Base-by-base conservation (phyloP, 1,284 basidiomycete genomes). In the Trichosporon sp. region DNA sequence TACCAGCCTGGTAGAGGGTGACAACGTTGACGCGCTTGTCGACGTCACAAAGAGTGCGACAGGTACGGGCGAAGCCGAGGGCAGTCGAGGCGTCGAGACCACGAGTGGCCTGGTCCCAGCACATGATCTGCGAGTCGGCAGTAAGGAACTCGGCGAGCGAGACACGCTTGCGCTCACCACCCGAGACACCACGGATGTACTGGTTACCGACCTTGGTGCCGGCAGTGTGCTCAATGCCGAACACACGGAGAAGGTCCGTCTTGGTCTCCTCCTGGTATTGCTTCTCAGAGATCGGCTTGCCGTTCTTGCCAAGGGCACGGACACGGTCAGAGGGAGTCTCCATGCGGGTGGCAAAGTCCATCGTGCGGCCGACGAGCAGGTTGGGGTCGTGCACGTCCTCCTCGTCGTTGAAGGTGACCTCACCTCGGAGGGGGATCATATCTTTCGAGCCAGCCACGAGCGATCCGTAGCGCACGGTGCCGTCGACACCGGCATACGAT, bases 21-120 rank as follows among this genome's bases (percentile, higher is more conserved):
- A 70, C 46, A n/a, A 73, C 37, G 40, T 73, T 89, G 14, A 92
- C 91, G 78, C 90, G 89, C 5, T 89, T 88, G 8, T 91, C 85
- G 19, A 94, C 83, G 78, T 95, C 92, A 5, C 92, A 92, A 86
- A 92, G 89, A 14, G 91, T 85, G 21, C 93, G 88, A 74, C 96
- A 84, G 71, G 88, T 87, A 81, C 89, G 90, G 73, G 86, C 88
- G 75, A 91, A 94, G 79, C 92, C 91, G 46, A 95, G 86, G 0
- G 94, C 93, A 32, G 92, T 95, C 32, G 90, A 90, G 1, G 93
- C 91, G 77, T 96, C 94, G 56, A 97, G 87, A 72, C 94, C 80
- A 37, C 80, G 73, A 2, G 81, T 82, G 2, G 80, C 78, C 35
- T 80, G 80, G 82, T 93, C 92, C 91, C 91, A 93, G 12, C 87